Evolutionary conservation across 352 stramenopile genomes (phyloP).

Genomic region (Phytopythium boreale): DNA sequence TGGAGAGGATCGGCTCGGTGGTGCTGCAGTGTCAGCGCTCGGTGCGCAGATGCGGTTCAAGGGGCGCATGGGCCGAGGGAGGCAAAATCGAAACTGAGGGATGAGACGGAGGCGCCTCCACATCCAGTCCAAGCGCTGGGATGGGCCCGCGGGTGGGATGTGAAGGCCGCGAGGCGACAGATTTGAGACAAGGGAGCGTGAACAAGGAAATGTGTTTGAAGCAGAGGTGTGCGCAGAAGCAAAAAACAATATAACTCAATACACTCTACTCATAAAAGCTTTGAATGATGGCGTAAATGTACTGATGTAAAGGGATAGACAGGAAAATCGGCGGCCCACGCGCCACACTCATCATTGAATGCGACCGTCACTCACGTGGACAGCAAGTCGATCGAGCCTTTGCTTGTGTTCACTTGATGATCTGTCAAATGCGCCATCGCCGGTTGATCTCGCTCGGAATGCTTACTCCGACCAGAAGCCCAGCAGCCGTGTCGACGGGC

Average conservation of each 20-base stretch:
- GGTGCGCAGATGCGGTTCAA: background rate
- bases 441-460: too few species aligned
- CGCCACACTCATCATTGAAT: background rate
- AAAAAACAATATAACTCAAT: background rate
- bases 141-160: background rate
- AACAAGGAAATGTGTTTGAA: slow-evolving; percentile 7
- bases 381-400: too few species aligned
- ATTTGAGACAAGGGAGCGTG: slow-evolving; percentile 4
- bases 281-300: background rate
- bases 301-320: background rate
- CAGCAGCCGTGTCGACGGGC: too few species aligned
- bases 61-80: background rate
- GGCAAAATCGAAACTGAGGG: background rate
- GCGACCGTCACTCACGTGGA: background rate
- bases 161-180: background rate
- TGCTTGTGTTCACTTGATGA: too few species aligned
- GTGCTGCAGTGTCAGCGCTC: background rate
- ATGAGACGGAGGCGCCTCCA: background rate
- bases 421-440: too few species aligned
- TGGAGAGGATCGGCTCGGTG: background rate
- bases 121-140: background rate
- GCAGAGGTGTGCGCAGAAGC: background rate
- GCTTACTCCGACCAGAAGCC: too few species aligned
- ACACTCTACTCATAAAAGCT: too few species aligned
- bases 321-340: background rate